Percentiles rank a stretch among this genome's conserved stretches.
Conservation (phyloP, 805 yeast species). For the Nakazawaea sp. region DNA sequence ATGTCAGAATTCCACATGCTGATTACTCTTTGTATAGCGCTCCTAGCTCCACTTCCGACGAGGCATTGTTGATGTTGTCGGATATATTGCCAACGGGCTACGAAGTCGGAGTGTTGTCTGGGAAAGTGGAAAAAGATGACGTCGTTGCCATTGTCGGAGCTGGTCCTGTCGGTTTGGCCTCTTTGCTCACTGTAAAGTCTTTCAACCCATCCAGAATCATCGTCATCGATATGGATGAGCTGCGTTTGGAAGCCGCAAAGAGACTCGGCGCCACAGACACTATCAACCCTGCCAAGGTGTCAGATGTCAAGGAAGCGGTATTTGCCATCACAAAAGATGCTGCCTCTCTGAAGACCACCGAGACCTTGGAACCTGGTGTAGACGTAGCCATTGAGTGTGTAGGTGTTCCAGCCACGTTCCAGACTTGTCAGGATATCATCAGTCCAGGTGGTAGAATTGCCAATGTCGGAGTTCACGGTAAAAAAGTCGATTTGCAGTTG, state of each 20-base stretch:
- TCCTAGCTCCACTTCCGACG: conserved; percentile 26
- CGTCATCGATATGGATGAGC: conserved; percentile 53
- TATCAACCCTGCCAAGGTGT: conserved; percentile 43
- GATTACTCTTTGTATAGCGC: conserved; percentile 30
- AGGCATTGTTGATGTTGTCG: conserved; percentile 52
- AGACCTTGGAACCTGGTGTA: conserved; percentile 40
- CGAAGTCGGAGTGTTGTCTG: conserved; percentile 58
- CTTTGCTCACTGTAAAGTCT: conserved; percentile 47
- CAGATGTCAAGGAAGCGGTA: conserved; percentile 33
- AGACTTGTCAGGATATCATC: conserved; percentile 48
- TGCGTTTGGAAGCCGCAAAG: conserved; percentile 50
- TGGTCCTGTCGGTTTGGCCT: conserved; percentile 62
- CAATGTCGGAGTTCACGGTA: conserved; percentile 53
- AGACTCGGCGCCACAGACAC: conserved; percentile 54
- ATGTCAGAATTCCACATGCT: conserved; percentile 46
- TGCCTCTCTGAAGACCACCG: conserved; percentile 20
- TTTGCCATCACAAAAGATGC: conserved; percentile 21
- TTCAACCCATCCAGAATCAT: conserved; percentile 50
- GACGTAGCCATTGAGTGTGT: conserved; percentile 62
- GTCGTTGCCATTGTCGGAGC: conserved; percentile 59
- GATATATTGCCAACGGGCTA: conserved; percentile 65
- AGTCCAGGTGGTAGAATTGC: conserved; percentile 58
- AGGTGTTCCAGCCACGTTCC: conserved; percentile 57
- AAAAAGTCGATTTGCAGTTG: conserved; percentile 30
- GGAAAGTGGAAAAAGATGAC: conserved; percentile 46